Base-by-base conservation (phyloP, 169 alveolate species). In the Plasmodium yoelii region DNA sequence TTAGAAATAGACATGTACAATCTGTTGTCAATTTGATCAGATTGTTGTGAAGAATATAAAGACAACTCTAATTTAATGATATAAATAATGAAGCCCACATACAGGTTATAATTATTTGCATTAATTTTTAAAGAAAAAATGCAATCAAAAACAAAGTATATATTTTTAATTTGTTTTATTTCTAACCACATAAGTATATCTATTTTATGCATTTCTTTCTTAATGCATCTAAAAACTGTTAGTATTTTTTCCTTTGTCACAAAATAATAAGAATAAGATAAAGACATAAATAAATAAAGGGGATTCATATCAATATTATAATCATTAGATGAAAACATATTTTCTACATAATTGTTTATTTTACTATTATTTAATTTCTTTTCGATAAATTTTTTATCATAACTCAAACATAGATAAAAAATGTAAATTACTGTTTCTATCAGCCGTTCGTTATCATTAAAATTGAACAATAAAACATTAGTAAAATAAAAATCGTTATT, bases 381-480 rank as follows among this genome's bases (percentile, higher is more conserved):
- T 59, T 82, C 90, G 24, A 82, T 67, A 42, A 82, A 82, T 53
- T 46, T 51, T 46, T 60, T 82, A 55, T 82, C 90, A 67, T 82
- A 56, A 26, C 42, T 82, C 44, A 67, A 26, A 42, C 90, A 44
- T 28, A 82, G 71, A 26, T 82, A 82, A 46, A 82, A 82, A 8
- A 82, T 82, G 47, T 82, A 82, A 13, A 82, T 82, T 13, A 82
- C 90, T 5, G 90, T 82, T 82, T 82, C 90, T 19, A 82, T 82
- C 46, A 82, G 9, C 1, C 70, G 73, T 56, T 47, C 90, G 34
- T 82, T 82, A 61, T 82, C 90, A 70, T 82, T 82, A 82, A 82
- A 82, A 46, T 82, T 82, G 24, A 82, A 82, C 60, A 39, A 61
- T 42, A 82, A 61, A 34, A 82, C 82, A 34, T 82, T 82, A 28